Evolutionary conservation across 1,284 basidiomycete genomes (phyloP).

Genomic region (Ustilago hordei): DNA sequence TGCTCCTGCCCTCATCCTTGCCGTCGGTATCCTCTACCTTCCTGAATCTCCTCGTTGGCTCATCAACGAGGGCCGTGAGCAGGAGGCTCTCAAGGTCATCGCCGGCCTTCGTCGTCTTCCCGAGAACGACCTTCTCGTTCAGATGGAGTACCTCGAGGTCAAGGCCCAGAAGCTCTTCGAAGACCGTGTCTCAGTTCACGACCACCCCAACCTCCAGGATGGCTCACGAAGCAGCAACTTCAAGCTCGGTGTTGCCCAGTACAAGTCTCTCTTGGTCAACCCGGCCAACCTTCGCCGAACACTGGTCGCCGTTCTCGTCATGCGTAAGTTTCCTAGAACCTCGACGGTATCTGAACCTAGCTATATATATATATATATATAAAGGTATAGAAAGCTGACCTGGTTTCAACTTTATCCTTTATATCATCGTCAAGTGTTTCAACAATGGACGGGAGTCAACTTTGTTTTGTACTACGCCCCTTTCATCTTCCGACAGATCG

Average conservation of each 20-base stretch:
- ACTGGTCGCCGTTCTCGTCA: constrained; percentile 76
- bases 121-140: constrained; percentile 76
- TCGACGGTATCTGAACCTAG: no score
- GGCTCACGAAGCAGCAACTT: constrained; percentile 75
- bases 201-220: constrained; percentile 76
- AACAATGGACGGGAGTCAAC: constrained; percentile 22
- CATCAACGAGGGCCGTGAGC: constrained; percentile 29
- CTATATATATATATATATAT: no score
- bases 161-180: constrained; percentile 70
- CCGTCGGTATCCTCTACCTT: constrained; percentile 24
- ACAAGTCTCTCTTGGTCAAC: constrained; percentile 68
- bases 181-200: constrained; percentile 50
- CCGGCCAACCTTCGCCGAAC: constrained; percentile 76
- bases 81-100: constrained; percentile 69
- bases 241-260: constrained; percentile 75
- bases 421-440: no score
- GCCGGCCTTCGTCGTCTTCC: constrained; percentile 76
- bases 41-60: constrained; percentile 53
- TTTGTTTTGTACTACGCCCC: constrained; percentile 48
- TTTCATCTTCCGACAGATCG: constrained; percentile 39
- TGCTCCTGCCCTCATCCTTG: constrained; percentile 25
- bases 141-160: constrained; percentile 76
- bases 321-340: constrained; percentile 67
- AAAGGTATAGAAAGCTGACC: constrained; percentile 14
- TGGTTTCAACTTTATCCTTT: no score